Evolutionary conservation across 371 early-diverging fungal species (phyloP).

Genomic region (Apophysomyces ossiformis): DNA sequence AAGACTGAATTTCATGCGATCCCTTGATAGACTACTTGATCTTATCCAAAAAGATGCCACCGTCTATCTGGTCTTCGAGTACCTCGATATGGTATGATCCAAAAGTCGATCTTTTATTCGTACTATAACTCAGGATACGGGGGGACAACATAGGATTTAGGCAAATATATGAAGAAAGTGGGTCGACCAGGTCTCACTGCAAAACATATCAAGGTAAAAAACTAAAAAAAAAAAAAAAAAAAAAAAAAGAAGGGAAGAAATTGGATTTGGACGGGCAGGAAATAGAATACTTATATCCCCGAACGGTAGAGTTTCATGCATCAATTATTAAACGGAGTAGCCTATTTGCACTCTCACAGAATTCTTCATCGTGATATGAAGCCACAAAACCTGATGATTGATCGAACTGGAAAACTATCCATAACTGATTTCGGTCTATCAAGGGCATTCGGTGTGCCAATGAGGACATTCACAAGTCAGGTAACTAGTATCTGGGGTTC

Average conservation of each 20-base stretch:
- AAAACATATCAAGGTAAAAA: slow-evolving; percentile 70
- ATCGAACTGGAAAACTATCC: slow-evolving; percentile 83
- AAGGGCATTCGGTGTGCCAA: slow-evolving; percentile 86
- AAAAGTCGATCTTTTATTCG: not conserved
- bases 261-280: not conserved
- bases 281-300: too few relatives aligned
- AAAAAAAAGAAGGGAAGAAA: not conserved
- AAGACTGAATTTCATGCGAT: not conserved
- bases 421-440: slow-evolving; percentile 97
- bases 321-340: slow-evolving; percentile 84
- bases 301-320: slow-evolving; percentile 83
- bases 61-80: slow-evolving; percentile 98
- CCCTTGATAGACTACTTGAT: slow-evolving; percentile 75
- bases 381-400: slow-evolving; percentile 94
- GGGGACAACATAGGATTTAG: slow-evolving; percentile 72
- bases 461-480: slow-evolving; percentile 94
- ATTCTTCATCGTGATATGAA: slow-evolving; percentile 94
- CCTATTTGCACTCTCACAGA: slow-evolving; percentile 87
- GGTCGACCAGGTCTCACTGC: slow-evolving; percentile 63
- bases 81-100: slow-evolving; percentile 71
- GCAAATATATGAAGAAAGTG: slow-evolving; percentile 87
- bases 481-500: slow-evolving; percentile 32
- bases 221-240: not conserved
- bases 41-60: slow-evolving; percentile 89
- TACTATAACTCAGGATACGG: not conserved